Percentiles rank a stretch among this genome's conserved stretches.
Evolutionary conservation across 2,329 filamentous ascomycete species (phyloP).

Genomic region (Claviceps capensis): DNA sequence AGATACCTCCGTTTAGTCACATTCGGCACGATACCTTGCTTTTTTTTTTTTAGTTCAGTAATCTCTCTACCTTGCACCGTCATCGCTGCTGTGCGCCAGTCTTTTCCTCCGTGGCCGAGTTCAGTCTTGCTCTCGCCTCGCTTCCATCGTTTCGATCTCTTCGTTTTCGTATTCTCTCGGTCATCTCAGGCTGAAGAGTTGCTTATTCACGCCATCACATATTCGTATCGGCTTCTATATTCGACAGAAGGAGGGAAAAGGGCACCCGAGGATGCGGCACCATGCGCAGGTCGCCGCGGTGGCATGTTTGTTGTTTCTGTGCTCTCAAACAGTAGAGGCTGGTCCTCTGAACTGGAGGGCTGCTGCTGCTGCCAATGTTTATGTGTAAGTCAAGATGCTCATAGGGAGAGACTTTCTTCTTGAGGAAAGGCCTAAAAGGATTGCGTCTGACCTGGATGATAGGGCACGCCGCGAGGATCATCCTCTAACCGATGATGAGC

Average conservation of each 20-base stretch:
- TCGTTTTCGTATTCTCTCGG: background rate
- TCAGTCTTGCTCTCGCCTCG: background rate
- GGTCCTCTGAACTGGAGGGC: slow-evolving; percentile 22
- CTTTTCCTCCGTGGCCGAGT: background rate
- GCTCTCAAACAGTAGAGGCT: slow-evolving; percentile 18
- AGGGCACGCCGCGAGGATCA: slow-evolving; percentile 12
- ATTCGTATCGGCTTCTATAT: background rate
- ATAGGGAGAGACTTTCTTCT: background rate
- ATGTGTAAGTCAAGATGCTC: slow-evolving; percentile 13
- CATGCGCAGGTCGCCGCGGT: slow-evolving; percentile 9
- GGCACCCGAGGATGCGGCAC: slow-evolving; percentile 1
- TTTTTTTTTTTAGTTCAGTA: background rate
- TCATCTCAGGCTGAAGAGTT: background rate
- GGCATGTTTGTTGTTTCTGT: slow-evolving; percentile 16
- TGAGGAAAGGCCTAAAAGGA: background rate
- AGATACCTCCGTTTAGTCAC: background rate
- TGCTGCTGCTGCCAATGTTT: slow-evolving; percentile 6
- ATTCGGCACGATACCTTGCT: background rate
- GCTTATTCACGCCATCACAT: background rate
- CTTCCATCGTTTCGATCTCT: background rate
- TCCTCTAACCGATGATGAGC: background rate
- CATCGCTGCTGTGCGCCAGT: background rate
- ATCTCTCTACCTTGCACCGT: background rate
- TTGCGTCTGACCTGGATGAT: background rate
- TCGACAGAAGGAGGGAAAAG: background rate